A percentile compares a stretch with the other conserved stretches of the same genome.
Evolutionary conservation across 306 rosid genomes (phyloP).

Genomic region (Cucurbita moschata): DNA sequence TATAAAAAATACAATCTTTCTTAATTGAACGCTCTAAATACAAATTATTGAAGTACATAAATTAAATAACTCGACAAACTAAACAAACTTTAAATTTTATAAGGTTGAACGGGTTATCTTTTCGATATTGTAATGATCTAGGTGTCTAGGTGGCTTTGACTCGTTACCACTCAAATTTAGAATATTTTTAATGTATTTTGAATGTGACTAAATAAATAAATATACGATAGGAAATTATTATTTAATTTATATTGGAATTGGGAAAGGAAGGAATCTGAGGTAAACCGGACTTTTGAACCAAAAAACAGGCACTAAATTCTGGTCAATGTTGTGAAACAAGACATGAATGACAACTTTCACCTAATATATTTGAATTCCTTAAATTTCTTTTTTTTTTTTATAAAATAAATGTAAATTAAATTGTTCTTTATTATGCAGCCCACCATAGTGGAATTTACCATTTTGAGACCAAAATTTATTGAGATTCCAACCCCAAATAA

Average conservation of each 20-base stretch:
- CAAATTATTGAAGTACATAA: too few relatives aligned
- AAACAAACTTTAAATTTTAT: too few relatives aligned
- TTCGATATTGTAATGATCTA: too few relatives aligned
- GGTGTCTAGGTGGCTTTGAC: too few relatives aligned
- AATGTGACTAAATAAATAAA: too few relatives aligned
- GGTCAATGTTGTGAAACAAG: not conserved
- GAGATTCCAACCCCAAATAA: not conserved
- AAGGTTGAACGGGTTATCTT: too few relatives aligned
- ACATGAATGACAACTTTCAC: not conserved
- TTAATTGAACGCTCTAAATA: too few relatives aligned
- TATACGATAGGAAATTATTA: not conserved
- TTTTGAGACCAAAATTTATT: not conserved
- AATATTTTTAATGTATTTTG: too few relatives aligned
- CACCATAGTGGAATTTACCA: not conserved
- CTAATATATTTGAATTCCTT: not conserved
- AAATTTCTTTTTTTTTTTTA: not conserved
- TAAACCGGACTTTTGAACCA: not conserved
- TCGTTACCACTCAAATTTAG: too few relatives aligned
- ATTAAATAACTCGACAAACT: too few relatives aligned
- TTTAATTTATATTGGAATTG: not conserved
- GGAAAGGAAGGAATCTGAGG: not conserved
- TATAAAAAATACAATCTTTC: too few relatives aligned
- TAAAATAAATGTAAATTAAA: not conserved
- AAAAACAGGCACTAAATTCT: not conserved
- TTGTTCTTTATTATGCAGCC: not conserved